Conservation (phyloP, 176 grass and related monocot genomes). For the Musa beccarii region DNA sequence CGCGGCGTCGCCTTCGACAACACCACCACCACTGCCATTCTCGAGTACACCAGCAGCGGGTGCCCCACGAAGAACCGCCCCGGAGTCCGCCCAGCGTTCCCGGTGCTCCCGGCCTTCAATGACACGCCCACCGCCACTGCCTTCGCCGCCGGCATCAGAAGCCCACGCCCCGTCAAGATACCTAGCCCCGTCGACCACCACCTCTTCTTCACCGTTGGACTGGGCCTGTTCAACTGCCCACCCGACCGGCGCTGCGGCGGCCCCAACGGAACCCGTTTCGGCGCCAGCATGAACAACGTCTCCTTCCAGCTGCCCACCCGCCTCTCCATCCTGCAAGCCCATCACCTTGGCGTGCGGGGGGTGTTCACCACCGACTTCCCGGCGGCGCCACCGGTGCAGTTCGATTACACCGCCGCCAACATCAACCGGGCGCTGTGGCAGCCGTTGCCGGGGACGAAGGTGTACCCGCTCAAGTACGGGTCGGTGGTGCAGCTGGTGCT, state of each 20-base stretch:
- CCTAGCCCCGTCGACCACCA: constrained; percentile 9
- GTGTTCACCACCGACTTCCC: constrained; percentile 14
- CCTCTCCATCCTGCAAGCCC: background rate
- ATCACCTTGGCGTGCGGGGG: background rate
- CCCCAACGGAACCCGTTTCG: background rate
- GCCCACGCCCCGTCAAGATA: background rate
- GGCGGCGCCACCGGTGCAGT: constrained; percentile 1
- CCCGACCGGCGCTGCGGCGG: background rate
- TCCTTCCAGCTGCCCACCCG: constrained; percentile 1
- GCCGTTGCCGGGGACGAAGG: constrained; percentile 43
- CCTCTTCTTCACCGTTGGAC: constrained; percentile 12
- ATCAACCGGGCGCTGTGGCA: constrained; percentile 36
- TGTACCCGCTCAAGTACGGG: constrained; percentile 56
- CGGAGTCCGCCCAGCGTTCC: background rate
- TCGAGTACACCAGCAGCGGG: background rate
- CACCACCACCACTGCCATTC: constrained; percentile 12
- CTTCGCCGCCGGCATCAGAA: background rate
- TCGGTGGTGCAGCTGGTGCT: constrained; percentile 72
- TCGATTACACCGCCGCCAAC: constrained; percentile 6
- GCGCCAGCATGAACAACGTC: constrained; percentile 19
- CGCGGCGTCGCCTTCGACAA: constrained; percentile 6
- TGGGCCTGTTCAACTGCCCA: constrained; percentile 8
- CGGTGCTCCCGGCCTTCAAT: constrained; percentile 1
- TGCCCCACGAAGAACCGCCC: background rate
- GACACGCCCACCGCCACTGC: constrained; percentile 1